Evolutionary conservation across 129 eudicot species (phyloP).

Genomic region (Cynara cardunculus): DNA sequence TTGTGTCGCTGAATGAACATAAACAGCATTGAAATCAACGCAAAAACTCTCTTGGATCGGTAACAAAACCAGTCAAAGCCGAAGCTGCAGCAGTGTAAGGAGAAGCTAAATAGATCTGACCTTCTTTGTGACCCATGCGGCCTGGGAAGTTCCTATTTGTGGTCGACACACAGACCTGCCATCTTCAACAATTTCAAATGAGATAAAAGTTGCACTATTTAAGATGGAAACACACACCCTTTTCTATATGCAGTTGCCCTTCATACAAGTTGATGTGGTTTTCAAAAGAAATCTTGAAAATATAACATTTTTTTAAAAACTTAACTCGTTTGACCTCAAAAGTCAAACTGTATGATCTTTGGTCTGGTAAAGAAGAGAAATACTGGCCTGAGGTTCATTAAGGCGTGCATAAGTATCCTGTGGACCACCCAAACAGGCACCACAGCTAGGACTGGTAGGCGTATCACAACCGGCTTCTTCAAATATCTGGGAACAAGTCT

Average conservation of each 20-base stretch:
- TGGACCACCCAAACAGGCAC: constrained; percentile 98
- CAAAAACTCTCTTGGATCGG: constrained; percentile 94
- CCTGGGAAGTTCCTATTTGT: constrained; percentile 98
- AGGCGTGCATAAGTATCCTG: constrained; percentile 95
- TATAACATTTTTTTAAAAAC: neutral
- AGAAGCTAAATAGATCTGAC: constrained; percentile 91
- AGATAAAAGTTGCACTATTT: neutral
- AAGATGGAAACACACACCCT: neutral
- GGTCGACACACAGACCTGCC: constrained; percentile 96
- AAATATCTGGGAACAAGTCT: constrained; percentile 95
- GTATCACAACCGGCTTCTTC: constrained; percentile 98
- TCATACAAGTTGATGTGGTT: neutral
- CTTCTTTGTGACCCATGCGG: constrained; percentile 98
- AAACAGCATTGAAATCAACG: constrained; percentile 24
- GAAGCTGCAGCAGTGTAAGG: constrained; percentile 99
- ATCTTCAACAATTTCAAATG: neutral
- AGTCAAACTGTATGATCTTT: neutral
- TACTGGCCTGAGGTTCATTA: constrained; percentile 87
- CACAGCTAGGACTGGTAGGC: constrained; percentile 92
- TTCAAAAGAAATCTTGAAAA: neutral
- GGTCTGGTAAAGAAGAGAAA: neutral
- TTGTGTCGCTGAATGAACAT: neutral
- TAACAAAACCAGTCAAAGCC: constrained; percentile 89
- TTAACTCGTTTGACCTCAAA: neutral
- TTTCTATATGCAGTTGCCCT: neutral